These are phyloP conservation scores for Aspergillus neotritici DNA, from an alignment of 2,329 filamentous ascomycete genomes.

Conservation along the genomic window DNA sequence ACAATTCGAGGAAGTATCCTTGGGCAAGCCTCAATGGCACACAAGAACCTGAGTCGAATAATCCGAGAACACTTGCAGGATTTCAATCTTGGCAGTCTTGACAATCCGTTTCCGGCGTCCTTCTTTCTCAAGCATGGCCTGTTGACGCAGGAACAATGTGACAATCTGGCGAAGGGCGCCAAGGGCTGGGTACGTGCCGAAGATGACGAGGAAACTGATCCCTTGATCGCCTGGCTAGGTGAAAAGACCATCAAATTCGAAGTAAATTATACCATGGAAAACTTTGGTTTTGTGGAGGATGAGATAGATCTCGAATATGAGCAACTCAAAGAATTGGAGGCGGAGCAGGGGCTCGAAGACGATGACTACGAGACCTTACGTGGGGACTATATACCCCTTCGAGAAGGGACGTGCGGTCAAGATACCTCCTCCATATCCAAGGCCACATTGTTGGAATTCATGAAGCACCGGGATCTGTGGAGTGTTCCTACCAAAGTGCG, in stretches of 20 bases:
- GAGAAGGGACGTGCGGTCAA: constrained; percentile 35
- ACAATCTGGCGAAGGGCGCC: constrained; percentile 53
- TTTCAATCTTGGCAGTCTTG: constrained; percentile 30
- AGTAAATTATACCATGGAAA: constrained; percentile 42
- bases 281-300: constrained; percentile 51
- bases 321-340: constrained; percentile 56
- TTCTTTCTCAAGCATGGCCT: constrained; percentile 52
- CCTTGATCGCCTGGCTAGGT: constrained; percentile 55
- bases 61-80: constrained; percentile 41
- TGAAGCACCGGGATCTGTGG: constrained; percentile 53
- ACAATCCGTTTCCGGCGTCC: constrained; percentile 48
- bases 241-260: constrained; percentile 45
- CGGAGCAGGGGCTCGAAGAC: constrained; percentile 49
- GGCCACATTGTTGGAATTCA: constrained; percentile 32
- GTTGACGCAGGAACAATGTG: constrained; percentile 58
- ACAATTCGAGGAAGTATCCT: constrained; percentile 39
- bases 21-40: constrained; percentile 33
- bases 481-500: constrained; percentile 52
- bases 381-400: constrained; percentile 42
- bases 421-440: constrained; percentile 13
- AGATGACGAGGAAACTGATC: constrained; percentile 24
- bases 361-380: constrained; percentile 51
- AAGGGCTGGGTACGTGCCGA: constrained; percentile 37
- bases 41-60: constrained; percentile 41
- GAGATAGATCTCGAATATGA: constrained; percentile 59